phyloP scores from a whole-genome alignment of 164 flowering plant genomes.

The Buxus sempervirens region DNA sequence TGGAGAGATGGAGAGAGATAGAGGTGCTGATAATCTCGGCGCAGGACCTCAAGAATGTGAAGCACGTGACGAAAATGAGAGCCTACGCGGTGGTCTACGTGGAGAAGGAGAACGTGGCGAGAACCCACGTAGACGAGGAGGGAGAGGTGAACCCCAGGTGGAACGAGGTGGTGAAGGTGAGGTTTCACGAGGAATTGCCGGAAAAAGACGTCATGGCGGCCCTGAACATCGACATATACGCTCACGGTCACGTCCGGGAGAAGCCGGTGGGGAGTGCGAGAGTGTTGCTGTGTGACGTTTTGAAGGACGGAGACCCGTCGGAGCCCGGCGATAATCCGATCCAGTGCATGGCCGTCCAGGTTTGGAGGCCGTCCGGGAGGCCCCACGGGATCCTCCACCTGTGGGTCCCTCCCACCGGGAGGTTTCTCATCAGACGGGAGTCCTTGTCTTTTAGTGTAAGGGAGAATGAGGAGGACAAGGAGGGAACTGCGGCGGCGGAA shows the following conservation, averaged over 20 bases:
- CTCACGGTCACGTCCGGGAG: slow-evolving; percentile 38
- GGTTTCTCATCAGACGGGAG: slow-evolving; percentile 29
- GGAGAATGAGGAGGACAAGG: slow-evolving; percentile 14
- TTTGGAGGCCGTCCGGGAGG: slow-evolving; percentile 35
- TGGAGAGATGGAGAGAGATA: slow-evolving; percentile 22
- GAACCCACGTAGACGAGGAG: slow-evolving; percentile 35
- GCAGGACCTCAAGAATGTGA: slow-evolving; percentile 38
- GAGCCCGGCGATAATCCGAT: slow-evolving; percentile 42
- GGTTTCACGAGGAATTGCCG: slow-evolving; percentile 18
- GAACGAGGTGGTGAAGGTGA: slow-evolving; percentile 41
- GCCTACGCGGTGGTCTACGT: slow-evolving; percentile 42
- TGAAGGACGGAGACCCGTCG: slow-evolving; percentile 32
- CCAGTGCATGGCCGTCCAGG: slow-evolving; percentile 41
- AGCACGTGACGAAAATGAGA: slow-evolving; percentile 34
- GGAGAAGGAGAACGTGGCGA: slow-evolving; percentile 25
- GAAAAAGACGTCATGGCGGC: slow-evolving; percentile 34
- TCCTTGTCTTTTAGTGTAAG: slow-evolving; percentile 31
- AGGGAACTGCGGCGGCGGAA: slow-evolving; percentile 2
- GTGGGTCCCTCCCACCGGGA: slow-evolving; percentile 48
- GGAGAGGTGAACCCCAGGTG: slow-evolving; percentile 35
- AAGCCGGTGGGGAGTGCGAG: slow-evolving; percentile 46
- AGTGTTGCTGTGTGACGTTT: slow-evolving; percentile 38
- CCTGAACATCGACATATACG: slow-evolving; percentile 42
- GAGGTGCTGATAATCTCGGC: slow-evolving; percentile 42
- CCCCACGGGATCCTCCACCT: slow-evolving; percentile 39